Evolutionary conservation across 768 basidiomycete species (phyloP).

Genomic region (Amanita rubescens): DNA sequence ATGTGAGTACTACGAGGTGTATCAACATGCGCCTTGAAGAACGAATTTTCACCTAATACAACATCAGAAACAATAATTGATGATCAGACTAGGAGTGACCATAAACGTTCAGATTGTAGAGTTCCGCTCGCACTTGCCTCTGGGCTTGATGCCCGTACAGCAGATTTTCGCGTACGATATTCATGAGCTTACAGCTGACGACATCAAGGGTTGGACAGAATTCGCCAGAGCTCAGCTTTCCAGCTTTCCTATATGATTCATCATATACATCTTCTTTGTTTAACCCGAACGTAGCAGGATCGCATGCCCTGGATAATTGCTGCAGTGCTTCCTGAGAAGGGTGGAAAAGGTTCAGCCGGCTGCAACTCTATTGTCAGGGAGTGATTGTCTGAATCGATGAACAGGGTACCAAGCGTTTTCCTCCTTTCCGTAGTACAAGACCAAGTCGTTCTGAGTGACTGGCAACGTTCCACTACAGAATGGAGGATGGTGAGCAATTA

Average conservation of each 20-base stretch:
- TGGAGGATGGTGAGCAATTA: background rate
- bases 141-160: conserved; percentile 11
- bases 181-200: conserved; percentile 7
- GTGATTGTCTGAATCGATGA: background rate
- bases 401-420: background rate
- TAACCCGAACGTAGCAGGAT: conserved; percentile 19
- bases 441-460: background rate
- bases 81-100: too few relatives aligned
- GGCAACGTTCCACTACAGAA: background rate
- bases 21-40: conserved; percentile 17
- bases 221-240: conserved; percentile 15
- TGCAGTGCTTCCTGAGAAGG: background rate
- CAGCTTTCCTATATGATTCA: conserved; percentile 21
- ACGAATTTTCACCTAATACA: background rate
- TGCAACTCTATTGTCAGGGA: background rate
- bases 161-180: conserved; percentile 5
- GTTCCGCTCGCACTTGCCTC: conserved; percentile 9
- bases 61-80: too few relatives aligned
- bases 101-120: conserved; percentile 33
- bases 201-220: conserved; percentile 12
- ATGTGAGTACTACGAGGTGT: conserved; percentile 35
- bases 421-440: background rate
- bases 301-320: conserved; percentile 11
- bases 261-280: conserved; percentile 19
- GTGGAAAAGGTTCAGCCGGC: background rate